These are phyloP conservation scores for Fusarium siculi DNA, from an alignment of 2,329 filamentous ascomycete species.

Conservation along the genomic window DNA sequence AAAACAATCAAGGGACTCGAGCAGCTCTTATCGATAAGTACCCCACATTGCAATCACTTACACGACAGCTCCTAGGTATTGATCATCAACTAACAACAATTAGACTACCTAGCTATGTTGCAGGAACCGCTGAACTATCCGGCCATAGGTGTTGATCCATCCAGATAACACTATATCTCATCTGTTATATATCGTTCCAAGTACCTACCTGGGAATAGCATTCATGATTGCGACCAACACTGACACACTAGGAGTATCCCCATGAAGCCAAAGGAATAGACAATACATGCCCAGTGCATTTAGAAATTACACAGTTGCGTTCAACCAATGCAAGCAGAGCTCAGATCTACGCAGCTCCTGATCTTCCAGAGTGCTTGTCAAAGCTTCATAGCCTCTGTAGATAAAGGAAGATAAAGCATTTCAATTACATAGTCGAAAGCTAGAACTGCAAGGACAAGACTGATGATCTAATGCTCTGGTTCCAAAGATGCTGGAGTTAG, in stretches of 20 bases:
- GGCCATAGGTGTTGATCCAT: not conserved
- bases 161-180: too few relatives aligned
- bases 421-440: not conserved
- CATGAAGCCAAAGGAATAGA: not conserved
- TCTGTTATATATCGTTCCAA: not conserved
- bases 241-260: not conserved
- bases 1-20: conserved; percentile 29
- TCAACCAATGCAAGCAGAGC: not conserved
- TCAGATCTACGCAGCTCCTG: not conserved
- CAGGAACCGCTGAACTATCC: not conserved
- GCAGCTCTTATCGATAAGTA: conserved; percentile 34
- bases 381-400: not conserved
- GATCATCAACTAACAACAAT: not conserved
- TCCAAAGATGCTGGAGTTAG: not conserved
- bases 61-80: not conserved
- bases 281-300: not conserved
- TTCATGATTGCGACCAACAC: not conserved
- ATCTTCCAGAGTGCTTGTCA: too few relatives aligned
- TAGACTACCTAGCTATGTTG: not conserved
- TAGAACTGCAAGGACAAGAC: not conserved
- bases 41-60: conserved; percentile 9
- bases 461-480: not conserved
- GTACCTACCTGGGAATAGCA: not conserved
- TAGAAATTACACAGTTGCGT: not conserved
- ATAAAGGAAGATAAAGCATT: conserved; percentile 1